These are phyloP conservation scores for Sisymbrium altissimum DNA, from an alignment of 345 rosid genomes.

Conservation along the genomic window DNA sequence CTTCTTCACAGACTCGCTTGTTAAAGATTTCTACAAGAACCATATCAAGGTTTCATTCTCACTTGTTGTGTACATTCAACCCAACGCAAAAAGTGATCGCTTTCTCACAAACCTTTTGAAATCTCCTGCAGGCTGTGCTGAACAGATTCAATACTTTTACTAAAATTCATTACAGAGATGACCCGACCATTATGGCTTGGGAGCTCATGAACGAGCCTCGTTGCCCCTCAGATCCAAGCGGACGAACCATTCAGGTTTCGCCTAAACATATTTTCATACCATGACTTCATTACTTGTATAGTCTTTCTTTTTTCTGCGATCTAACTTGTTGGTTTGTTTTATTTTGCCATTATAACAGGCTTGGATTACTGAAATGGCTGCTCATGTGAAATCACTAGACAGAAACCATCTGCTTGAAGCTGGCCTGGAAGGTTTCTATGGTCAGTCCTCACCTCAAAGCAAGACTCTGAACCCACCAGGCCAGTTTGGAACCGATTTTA, in stretches of 20 bases:
- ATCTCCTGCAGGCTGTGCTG: conserved; percentile 54
- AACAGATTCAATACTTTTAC: conserved; percentile 68
- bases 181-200: conserved; percentile 98
- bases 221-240: conserved; percentile 80
- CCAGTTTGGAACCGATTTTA: conserved; percentile 78
- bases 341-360: conserved; percentile 38
- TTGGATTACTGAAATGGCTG: conserved; percentile 89
- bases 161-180: conserved; percentile 77
- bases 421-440: conserved; percentile 90
- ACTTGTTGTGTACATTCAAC: background rate
- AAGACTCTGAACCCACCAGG: conserved; percentile 65
- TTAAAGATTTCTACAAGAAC: conserved; percentile 77
- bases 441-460: conserved; percentile 67
- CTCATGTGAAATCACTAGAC: conserved; percentile 71
- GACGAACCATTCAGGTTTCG: conserved; percentile 79
- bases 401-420: conserved; percentile 75
- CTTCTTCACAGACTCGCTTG: conserved; percentile 71
- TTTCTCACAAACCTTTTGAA: background rate
- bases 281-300: background rate
- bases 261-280: background rate
- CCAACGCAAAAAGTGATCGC: background rate
- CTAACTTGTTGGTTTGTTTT: conserved; percentile 1
- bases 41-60: conserved; percentile 59
- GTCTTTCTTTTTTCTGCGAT: background rate
- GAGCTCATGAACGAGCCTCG: conserved; percentile 99